Conservation (phyloP, 768 basidiomycete species). For the Suillus paluster region DNA sequence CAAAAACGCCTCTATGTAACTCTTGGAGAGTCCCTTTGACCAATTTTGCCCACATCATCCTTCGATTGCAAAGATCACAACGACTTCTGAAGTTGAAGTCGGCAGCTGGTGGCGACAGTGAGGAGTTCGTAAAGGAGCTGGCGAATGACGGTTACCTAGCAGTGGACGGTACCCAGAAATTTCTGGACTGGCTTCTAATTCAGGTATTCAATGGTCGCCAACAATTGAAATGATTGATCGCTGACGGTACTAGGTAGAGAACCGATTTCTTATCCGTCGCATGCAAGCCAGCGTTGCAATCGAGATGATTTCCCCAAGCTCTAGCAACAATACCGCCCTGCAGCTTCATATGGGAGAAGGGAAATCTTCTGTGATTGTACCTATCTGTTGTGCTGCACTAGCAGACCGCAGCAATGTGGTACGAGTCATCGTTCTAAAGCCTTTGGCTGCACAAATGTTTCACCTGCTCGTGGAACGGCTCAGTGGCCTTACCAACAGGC, state of each 20-base stretch:
- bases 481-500: slow-evolving; percentile 37
- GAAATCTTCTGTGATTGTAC: slow-evolving; percentile 47
- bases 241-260: slow-evolving; percentile 24
- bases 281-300: slow-evolving; percentile 32
- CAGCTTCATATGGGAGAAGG: slow-evolving; percentile 65
- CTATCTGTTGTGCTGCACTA: slow-evolving; percentile 28
- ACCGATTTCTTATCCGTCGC: slow-evolving; percentile 31
- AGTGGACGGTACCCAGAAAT: slow-evolving; percentile 15
- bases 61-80: slow-evolving; percentile 41
- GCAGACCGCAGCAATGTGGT: slow-evolving; percentile 33
- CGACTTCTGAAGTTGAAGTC: slow-evolving; percentile 33
- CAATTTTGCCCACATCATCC: slow-evolving; percentile 27
- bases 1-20: neutral
- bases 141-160: slow-evolving; percentile 23
- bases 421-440: slow-evolving; percentile 38
- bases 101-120: slow-evolving; percentile 8
- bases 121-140: slow-evolving; percentile 21
- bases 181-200: slow-evolving; percentile 27
- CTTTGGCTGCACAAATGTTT: slow-evolving; percentile 36
- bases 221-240: neutral
- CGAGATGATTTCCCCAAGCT: slow-evolving; percentile 36
- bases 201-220: slow-evolving; percentile 13
- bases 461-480: slow-evolving; percentile 35
- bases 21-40: slow-evolving; percentile 36
- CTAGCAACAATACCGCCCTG: slow-evolving; percentile 38